Conservation (phyloP, 345 rosid genomes). For the Hibiscus trionum region DNA sequence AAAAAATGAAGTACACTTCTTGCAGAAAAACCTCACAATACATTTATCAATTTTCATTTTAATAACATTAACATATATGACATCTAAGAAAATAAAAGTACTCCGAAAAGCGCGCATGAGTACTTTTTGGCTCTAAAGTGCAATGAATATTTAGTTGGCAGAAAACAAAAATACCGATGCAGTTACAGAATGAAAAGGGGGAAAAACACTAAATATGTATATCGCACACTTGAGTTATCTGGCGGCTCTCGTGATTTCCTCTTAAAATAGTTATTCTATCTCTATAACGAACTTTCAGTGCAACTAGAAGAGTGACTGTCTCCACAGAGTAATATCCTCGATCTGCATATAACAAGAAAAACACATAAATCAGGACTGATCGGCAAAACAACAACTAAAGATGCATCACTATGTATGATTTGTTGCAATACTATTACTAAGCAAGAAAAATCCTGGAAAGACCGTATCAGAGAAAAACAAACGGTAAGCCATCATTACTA, state of each 20-base stretch:
- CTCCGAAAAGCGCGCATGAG: neutral
- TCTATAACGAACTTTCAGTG: constrained; percentile 53
- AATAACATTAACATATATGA: neutral
- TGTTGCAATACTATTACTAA: neutral
- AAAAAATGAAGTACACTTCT: neutral
- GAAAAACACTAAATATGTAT: neutral
- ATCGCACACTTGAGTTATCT: constrained; percentile 60
- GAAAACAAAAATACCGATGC: neutral
- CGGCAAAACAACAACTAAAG: neutral
- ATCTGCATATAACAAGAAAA: constrained; percentile 30
- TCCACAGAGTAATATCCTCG: constrained; percentile 61
- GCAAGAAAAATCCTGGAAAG: neutral
- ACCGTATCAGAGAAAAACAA: neutral
- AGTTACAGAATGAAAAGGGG: neutral
- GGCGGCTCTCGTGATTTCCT: constrained; percentile 62
- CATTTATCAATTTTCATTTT: neutral
- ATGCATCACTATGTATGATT: neutral
- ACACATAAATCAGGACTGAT: neutral
- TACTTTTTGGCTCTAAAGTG: neutral
- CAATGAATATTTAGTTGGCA: neutral
- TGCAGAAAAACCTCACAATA: neutral
- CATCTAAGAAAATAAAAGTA: neutral
- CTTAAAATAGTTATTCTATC: constrained; percentile 55
- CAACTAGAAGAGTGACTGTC: constrained; percentile 51
- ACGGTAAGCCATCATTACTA: neutral